Conservation (phyloP, 2,329 filamentous ascomycete species). For the Diaporthe citri region DNA sequence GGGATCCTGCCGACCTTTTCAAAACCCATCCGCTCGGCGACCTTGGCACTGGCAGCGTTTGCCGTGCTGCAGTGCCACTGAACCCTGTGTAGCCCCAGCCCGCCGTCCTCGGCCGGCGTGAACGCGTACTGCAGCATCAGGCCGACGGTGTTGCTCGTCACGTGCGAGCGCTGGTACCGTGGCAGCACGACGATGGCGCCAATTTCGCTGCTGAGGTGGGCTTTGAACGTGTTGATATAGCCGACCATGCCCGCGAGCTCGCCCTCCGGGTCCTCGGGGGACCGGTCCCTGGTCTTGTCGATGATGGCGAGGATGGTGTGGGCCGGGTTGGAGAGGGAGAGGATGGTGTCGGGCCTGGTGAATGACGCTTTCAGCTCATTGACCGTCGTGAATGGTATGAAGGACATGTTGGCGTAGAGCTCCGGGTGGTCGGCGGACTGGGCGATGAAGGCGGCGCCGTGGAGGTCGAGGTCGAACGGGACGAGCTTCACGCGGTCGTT, state of each 20-base stretch:
- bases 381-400: conserved; percentile 41
- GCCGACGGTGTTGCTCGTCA: conserved; percentile 51
- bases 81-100: conserved; percentile 47
- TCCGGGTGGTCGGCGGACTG: conserved; percentile 37
- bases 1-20: conserved; percentile 48
- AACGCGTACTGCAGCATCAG: conserved; percentile 50
- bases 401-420: conserved; percentile 43
- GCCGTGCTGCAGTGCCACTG: conserved; percentile 50
- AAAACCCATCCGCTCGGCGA: conserved; percentile 52
- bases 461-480: conserved; percentile 41
- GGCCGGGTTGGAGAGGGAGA: conserved; percentile 35
- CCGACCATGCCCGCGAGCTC: conserved; percentile 47
- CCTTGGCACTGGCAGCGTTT: conserved; percentile 45
- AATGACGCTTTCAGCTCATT: conserved; percentile 39
- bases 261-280: conserved; percentile 46
- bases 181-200: conserved; percentile 53
- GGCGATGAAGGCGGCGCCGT: conserved; percentile 39
- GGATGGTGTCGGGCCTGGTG: conserved; percentile 28
- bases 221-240: conserved; percentile 44
- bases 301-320: conserved; percentile 45
- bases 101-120: conserved; percentile 38
- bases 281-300: conserved; percentile 46
- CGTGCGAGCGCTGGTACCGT: conserved; percentile 51
- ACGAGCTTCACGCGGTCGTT: conserved; percentile 42
- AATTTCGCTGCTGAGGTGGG: conserved; percentile 46